Percentiles rank a stretch among this genome's conserved stretches.
Evolutionary conservation across 176 grass and related monocot genomes (phyloP).

Genomic region (Oryza officinalis): DNA sequence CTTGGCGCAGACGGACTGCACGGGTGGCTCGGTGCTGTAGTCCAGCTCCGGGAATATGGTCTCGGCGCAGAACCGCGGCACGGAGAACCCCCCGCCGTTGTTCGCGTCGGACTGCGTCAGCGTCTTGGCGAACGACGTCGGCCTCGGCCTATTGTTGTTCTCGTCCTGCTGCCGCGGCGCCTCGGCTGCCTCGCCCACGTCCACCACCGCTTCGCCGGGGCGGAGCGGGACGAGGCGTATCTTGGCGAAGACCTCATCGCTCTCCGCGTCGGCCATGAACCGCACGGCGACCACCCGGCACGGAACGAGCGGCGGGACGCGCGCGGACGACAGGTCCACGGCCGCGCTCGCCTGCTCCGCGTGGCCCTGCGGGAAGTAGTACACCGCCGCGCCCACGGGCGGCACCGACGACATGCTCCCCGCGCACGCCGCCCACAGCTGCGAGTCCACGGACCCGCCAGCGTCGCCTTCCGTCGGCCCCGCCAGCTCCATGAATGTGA

Average conservation of each 20-base stretch:
- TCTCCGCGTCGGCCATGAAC: constrained; percentile 67
- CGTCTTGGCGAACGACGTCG: constrained; percentile 78
- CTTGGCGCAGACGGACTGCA: constrained; percentile 60
- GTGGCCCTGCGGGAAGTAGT: constrained; percentile 99
- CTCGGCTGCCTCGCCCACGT: constrained; percentile 36
- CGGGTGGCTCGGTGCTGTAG: constrained; percentile 61
- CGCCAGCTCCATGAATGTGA: constrained; percentile 48
- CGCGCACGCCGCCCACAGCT: constrained; percentile 94
- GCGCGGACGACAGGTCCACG: constrained; percentile 42
- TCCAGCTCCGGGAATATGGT: constrained; percentile 88
- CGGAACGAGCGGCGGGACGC: constrained; percentile 49
- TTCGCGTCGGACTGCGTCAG: constrained; percentile 95
- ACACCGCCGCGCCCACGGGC: constrained; percentile 72
- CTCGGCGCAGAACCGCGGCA: constrained; percentile 82
- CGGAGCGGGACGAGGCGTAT: constrained; percentile 64
- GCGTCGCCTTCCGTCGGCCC: constrained; percentile 32
- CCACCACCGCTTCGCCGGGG: constrained; percentile 28
- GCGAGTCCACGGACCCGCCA: constrained; percentile 43
- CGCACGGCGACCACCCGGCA: constrained; percentile 70
- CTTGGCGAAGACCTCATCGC: constrained; percentile 74
- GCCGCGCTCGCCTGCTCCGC: constrained; percentile 70
- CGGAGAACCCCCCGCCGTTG: constrained; percentile 89
- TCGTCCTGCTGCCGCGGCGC: neutral
- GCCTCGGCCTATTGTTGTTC: constrained; percentile 22
- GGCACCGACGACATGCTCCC: constrained; percentile 83